Percentiles rank a stretch among this genome's conserved stretches.
Conservation (phyloP, 208 protist species). For the Leishmania lainsoni region DNA sequence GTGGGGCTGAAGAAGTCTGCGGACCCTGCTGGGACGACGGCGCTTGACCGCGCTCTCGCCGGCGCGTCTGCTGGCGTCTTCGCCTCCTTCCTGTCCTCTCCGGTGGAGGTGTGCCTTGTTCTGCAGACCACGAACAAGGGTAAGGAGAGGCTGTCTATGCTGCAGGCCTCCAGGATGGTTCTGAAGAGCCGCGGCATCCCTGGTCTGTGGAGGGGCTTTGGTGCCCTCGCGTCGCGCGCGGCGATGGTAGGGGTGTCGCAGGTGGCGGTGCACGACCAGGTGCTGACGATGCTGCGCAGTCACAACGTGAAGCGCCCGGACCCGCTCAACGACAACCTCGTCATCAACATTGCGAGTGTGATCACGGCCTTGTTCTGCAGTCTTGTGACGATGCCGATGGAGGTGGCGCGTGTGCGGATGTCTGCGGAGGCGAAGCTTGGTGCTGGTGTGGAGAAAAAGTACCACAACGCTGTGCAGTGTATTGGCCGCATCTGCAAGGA, state of each 20-base stretch:
- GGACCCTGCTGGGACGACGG: conserved; percentile 55
- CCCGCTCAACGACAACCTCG: conserved; percentile 65
- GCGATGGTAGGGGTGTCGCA: conserved; percentile 88
- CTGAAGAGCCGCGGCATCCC: conserved; percentile 53
- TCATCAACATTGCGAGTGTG: conserved; percentile 80
- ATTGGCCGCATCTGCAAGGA: conserved; percentile 73
- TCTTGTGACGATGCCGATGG: conserved; percentile 90
- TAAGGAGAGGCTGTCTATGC: conserved; percentile 60
- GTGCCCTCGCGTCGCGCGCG: conserved; percentile 78
- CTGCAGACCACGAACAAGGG: conserved; percentile 85
- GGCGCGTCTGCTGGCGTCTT: conserved; percentile 81
- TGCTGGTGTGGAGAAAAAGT: conserved; percentile 54
- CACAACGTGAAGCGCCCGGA: conserved; percentile 39
- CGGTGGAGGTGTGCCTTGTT: conserved; percentile 91
- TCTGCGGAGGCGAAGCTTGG: conserved; percentile 75
- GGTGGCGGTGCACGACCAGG: conserved; percentile 93
- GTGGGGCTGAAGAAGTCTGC: conserved; percentile 42
- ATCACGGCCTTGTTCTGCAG: conserved; percentile 87
- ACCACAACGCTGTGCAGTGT: conserved; percentile 80
- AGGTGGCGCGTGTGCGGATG: conserved; percentile 90
- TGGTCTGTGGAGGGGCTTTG: conserved; percentile 87
- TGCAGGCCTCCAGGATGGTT: conserved; percentile 45
- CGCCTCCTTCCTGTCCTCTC: conserved; percentile 85
- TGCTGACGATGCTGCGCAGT: conserved; percentile 69
- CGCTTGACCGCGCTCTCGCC: conserved; percentile 77